Percentiles rank a stretch among this genome's conserved stretches.
Evolutionary conservation across 2,329 filamentous ascomycete genomes (phyloP).

Genomic region (Penicillium sp.): DNA sequence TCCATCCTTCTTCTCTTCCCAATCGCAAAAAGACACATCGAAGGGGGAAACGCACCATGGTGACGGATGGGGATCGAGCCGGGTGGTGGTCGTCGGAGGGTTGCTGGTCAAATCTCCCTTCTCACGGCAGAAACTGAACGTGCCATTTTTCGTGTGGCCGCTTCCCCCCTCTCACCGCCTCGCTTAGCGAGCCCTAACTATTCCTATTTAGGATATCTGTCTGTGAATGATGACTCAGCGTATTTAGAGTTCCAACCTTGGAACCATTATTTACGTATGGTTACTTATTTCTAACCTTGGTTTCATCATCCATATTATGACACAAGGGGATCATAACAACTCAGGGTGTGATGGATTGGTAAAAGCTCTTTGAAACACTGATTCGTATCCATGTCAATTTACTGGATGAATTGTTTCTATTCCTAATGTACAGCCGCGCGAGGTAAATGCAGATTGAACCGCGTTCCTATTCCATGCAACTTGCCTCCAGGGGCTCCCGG

Average conservation of each 20-base stretch:
- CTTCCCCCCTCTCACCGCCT: constrained; percentile 38
- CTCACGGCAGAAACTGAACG: constrained; percentile 32
- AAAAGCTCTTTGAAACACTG: no score
- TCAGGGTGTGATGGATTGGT: no score
- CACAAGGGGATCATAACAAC: no score
- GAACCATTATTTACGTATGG: background rate
- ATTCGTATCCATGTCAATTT: background rate
- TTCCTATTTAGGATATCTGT: constrained; percentile 28
- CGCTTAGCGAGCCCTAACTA: constrained; percentile 47
- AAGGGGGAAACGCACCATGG: constrained; percentile 44
- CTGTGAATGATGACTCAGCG: constrained; percentile 17
- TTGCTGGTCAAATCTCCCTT: constrained; percentile 48
- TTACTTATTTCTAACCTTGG: no score
- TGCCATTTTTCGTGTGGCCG: constrained; percentile 46
- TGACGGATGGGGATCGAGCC: constrained; percentile 55
- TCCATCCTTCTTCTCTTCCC: constrained; percentile 13
- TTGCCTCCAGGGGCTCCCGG: constrained; percentile 3
- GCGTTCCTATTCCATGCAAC: constrained; percentile 7
- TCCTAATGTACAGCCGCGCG: constrained; percentile 21
- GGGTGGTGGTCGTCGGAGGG: constrained; percentile 44
- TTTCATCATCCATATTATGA: no score
- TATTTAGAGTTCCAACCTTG: background rate
- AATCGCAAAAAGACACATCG: constrained; percentile 20
- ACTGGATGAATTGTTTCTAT: constrained; percentile 10
- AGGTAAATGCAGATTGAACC: constrained; percentile 13